Conservation (phyloP, 1,284 basidiomycete species). For the Moesziomyces sp. region DNA sequence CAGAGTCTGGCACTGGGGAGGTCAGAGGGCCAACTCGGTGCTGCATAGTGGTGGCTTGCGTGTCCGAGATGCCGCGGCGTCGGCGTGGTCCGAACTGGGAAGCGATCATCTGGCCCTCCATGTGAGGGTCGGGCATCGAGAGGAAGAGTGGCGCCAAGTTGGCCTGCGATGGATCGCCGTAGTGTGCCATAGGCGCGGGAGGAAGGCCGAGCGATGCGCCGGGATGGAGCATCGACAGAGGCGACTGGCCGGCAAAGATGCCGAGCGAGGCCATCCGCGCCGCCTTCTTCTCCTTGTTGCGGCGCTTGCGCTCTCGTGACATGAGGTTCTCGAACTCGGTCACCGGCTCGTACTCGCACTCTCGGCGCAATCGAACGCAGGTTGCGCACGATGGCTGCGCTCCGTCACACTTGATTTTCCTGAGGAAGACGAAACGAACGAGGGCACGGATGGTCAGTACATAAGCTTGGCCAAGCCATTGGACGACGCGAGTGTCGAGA, state of each 20-base stretch:
- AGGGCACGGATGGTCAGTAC: background rate
- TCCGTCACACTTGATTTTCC: slow-evolving; percentile 63
- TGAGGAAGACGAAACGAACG: background rate
- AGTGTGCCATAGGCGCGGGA: slow-evolving; percentile 19
- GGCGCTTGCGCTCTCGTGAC: slow-evolving; percentile 59
- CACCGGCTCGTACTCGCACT: slow-evolving; percentile 62
- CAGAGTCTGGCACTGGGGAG: slow-evolving; percentile 5
- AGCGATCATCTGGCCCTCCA: slow-evolving; percentile 15
- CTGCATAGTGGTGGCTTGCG: slow-evolving; percentile 19
- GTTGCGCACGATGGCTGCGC: slow-evolving; percentile 56
- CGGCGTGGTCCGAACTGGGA: slow-evolving; percentile 38
- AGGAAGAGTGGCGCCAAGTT: slow-evolving; percentile 21
- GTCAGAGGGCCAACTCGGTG: slow-evolving; percentile 19
- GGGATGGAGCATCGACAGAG: slow-evolving; percentile 41
- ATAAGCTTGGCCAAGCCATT: background rate
- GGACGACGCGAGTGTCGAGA: background rate
- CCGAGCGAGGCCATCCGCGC: slow-evolving; percentile 36
- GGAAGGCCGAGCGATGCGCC: slow-evolving; percentile 21
- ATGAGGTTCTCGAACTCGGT: slow-evolving; percentile 60
- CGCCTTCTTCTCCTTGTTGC: slow-evolving; percentile 53
- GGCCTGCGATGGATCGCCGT: slow-evolving; percentile 20
- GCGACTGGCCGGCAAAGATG: slow-evolving; percentile 45
- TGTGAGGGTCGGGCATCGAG: slow-evolving; percentile 15
- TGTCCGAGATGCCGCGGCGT: slow-evolving; percentile 40
- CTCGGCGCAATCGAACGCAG: slow-evolving; percentile 54